Evolutionary conservation across 441 rosid genomes (phyloP), one percentile per base, ranked within the genome.

Genomic region (Cnidoscolus chayamansa): DNA sequence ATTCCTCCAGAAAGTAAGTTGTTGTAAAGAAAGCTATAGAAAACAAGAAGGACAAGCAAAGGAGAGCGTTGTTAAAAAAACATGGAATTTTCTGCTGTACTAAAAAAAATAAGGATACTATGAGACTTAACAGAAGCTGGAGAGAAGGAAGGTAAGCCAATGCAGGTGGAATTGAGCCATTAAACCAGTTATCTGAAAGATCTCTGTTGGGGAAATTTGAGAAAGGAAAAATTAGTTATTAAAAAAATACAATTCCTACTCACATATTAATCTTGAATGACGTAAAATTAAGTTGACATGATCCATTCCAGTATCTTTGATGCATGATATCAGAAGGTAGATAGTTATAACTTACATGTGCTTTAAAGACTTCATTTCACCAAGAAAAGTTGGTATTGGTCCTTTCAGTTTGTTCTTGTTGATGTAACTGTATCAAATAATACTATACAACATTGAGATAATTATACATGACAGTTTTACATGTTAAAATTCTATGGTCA

Each of bases 1-100:
- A 64, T 64, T 64, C 54, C 68, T 45, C 68, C 68, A 2, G n/a
- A 45, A 20, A 47, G 5, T 20, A 45, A 45, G 10, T 64, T 64
- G 68, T 64, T 10, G 9, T 25, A 1, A 25, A 47, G 53, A 10
- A 2, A 45, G 11, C 68, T 47, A 10, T 0, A 45, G 20, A 5
- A 55, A 6, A 17, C 30, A 10, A 0, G 5, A 35, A 35, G 40
- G 40, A 35, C 3, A 35, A 35, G 5, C 5, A 35, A 35, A 35
- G 3, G 3, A 35, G 25, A 25, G 25, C 25, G 25, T 40, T 40
- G 45, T 40, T 40, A 40, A 40, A 40, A 40, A 40, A 4, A 4
- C 7, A 3, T 35, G 40, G 45, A 7, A 25, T 25, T 25, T 25
- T 25, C 25, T 25, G 25, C 25, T 25, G 25, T 25, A 25, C 25